phyloP scores from a whole-genome alignment of 345 rosid species.

The Rhizophora apiculata region DNA sequence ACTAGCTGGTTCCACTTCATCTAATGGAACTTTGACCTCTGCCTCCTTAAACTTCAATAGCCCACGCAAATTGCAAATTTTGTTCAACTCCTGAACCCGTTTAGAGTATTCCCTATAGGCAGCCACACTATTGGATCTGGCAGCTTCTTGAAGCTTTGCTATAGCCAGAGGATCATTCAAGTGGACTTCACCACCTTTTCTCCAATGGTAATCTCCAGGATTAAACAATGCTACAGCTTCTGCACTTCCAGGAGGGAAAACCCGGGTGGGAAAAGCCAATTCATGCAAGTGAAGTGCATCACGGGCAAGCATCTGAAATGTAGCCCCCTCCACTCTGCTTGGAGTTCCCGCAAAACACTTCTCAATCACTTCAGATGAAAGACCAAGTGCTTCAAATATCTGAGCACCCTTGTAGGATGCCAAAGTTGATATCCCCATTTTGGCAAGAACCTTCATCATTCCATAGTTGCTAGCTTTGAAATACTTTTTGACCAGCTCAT shows the following conservation, averaged over 20 bases:
- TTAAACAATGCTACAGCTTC: constrained; percentile 84
- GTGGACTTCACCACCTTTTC: constrained; percentile 94
- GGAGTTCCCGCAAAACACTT: constrained; percentile 98
- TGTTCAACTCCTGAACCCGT: constrained; percentile 84
- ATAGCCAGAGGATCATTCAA: constrained; percentile 95
- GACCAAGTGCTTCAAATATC: constrained; percentile 96
- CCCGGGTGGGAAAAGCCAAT: constrained; percentile 75
- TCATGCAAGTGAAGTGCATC: constrained; percentile 83
- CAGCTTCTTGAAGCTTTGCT: constrained; percentile 90
- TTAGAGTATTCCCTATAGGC: constrained; percentile 91
- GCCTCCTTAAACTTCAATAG: constrained; percentile 74
- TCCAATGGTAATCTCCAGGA: constrained; percentile 97
- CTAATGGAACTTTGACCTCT: constrained; percentile 57
- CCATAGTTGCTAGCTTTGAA: constrained; percentile 97
- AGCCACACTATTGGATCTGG: constrained; percentile 77
- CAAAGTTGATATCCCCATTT: constrained; percentile 97
- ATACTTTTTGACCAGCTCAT: constrained; percentile 82
- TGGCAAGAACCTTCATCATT: constrained; percentile 99
- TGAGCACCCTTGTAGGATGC: constrained; percentile 99
- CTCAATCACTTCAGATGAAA: constrained; percentile 86
- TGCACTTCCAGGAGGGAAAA: constrained; percentile 79
- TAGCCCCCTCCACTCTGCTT: constrained; percentile 95
- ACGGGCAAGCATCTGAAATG: constrained; percentile 91
- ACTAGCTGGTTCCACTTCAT: constrained; percentile 94
- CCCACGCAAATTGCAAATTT: constrained; percentile 84